phyloP scores from a whole-genome alignment of 345 rosid species.

The Gossypioides kirkii region DNA sequence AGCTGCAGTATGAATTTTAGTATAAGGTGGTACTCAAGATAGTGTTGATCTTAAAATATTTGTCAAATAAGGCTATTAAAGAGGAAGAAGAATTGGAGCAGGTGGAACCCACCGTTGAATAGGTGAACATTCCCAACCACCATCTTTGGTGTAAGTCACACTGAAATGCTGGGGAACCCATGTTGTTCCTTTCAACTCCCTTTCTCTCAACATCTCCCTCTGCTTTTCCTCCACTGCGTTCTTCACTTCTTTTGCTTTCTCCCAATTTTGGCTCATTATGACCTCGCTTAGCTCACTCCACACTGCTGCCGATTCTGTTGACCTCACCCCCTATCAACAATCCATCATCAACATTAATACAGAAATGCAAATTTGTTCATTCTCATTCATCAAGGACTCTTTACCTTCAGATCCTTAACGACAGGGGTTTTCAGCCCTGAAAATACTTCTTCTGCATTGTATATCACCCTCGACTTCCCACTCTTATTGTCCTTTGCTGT shows the following conservation, averaged over 20 bases:
- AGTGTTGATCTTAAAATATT: neutral
- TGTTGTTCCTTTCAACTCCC: conserved; percentile 36
- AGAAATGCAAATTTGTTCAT: neutral
- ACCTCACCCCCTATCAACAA: conserved; percentile 39
- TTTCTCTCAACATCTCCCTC: conserved; percentile 41
- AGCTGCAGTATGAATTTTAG: neutral
- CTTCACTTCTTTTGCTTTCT: conserved; percentile 68
- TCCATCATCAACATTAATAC: neutral
- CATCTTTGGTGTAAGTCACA: conserved; percentile 35
- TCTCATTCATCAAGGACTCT: neutral
- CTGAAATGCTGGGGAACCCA: conserved; percentile 74
- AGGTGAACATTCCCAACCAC: conserved; percentile 64
- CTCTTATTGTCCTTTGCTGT: conserved; percentile 43
- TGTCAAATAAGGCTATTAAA: neutral
- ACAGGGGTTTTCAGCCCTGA: conserved; percentile 54
- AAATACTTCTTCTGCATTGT: conserved; percentile 52
- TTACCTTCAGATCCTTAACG: conserved; percentile 56
- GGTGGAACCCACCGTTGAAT: conserved; percentile 38
- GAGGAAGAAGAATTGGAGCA: conserved; percentile 61
- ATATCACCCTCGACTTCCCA: conserved; percentile 45
- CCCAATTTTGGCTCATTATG: conserved; percentile 60
- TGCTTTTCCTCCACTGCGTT: conserved; percentile 57
- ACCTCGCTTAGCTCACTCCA: conserved; percentile 65
- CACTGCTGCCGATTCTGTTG: conserved; percentile 61
- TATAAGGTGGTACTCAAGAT: neutral